Conservation (phyloP, 75 land plant species). For the Cryptomeria japonica region DNA sequence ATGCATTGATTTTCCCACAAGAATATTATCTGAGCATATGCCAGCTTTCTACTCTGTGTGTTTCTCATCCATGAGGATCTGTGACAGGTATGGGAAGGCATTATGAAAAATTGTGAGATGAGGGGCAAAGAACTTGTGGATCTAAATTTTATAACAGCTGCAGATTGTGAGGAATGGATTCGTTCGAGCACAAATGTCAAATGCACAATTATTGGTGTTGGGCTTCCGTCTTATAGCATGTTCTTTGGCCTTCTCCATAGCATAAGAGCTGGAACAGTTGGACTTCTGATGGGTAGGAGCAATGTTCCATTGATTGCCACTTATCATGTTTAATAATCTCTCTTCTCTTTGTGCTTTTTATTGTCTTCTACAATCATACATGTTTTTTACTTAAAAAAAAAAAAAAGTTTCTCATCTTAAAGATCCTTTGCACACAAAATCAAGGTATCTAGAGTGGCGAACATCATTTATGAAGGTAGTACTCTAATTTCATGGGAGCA, state of each 20-base stretch:
- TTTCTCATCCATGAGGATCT: neutral
- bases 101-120: slow-evolving; percentile 51
- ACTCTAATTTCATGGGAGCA: neutral
- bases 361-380: neutral
- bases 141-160: slow-evolving; percentile 39
- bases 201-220: slow-evolving; percentile 43
- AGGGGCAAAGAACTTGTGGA: slow-evolving; percentile 59
- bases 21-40: neutral
- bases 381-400: neutral
- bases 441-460: neutral
- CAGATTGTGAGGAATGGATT: slow-evolving; percentile 55
- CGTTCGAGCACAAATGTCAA: slow-evolving; percentile 24
- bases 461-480: neutral
- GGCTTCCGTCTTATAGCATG: slow-evolving; percentile 54
- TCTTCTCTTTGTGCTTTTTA: neutral
- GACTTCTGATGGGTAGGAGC: slow-evolving; percentile 46
- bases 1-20: neutral
- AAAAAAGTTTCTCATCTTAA: neutral
- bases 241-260: slow-evolving; percentile 39
- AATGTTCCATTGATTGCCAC: neutral
- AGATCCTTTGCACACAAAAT: neutral
- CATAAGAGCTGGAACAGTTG: slow-evolving; percentile 50
- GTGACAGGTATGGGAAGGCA: slow-evolving; percentile 61
- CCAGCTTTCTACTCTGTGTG: neutral
- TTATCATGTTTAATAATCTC: neutral